These are phyloP conservation scores for Salix purpurea DNA, from an alignment of 345 rosid genomes.

Conservation along the genomic window DNA sequence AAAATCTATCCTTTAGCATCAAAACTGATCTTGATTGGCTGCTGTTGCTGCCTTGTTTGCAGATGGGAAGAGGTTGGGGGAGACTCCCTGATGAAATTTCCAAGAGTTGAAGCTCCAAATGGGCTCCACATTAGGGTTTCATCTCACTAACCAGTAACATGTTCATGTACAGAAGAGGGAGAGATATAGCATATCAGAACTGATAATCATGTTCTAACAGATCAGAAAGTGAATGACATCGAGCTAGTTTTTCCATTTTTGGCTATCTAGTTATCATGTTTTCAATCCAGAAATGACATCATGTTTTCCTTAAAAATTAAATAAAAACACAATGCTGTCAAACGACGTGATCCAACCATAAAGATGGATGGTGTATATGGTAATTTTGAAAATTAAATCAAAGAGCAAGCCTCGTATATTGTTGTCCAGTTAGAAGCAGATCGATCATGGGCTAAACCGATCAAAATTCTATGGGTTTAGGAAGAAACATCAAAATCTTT, in stretches of 20 bases:
- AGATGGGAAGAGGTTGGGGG: slow-evolving; percentile 92
- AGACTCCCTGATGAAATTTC: slow-evolving; percentile 65
- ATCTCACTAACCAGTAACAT: slow-evolving; percentile 27
- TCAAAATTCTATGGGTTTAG: too few relatives aligned
- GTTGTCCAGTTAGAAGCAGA: too few relatives aligned
- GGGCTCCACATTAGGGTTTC: slow-evolving; percentile 76
- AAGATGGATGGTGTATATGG: too few relatives aligned
- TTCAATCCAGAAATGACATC: background rate
- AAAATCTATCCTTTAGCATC: background rate
- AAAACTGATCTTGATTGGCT: background rate
- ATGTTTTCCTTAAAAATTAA: too few relatives aligned
- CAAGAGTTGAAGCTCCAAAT: slow-evolving; percentile 92
- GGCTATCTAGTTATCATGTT: background rate
- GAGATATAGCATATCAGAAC: slow-evolving; percentile 9
- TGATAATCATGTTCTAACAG: slow-evolving; percentile 21
- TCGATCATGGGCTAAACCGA: too few relatives aligned
- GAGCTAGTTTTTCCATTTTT: slow-evolving; percentile 9
- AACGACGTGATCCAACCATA: too few relatives aligned
- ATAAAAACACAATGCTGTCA: too few relatives aligned
- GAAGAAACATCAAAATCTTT: too few relatives aligned
- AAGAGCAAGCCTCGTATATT: too few relatives aligned
- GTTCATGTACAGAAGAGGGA: slow-evolving; percentile 23
- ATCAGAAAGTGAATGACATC: slow-evolving; percentile 16
- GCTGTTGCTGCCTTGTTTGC: slow-evolving; percentile 18
- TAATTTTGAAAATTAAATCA: too few relatives aligned